Evolutionary conservation across 768 basidiomycete species (phyloP), one percentile per base, ranked within the genome.

Genomic region (Tylopilus intermedius): DNA sequence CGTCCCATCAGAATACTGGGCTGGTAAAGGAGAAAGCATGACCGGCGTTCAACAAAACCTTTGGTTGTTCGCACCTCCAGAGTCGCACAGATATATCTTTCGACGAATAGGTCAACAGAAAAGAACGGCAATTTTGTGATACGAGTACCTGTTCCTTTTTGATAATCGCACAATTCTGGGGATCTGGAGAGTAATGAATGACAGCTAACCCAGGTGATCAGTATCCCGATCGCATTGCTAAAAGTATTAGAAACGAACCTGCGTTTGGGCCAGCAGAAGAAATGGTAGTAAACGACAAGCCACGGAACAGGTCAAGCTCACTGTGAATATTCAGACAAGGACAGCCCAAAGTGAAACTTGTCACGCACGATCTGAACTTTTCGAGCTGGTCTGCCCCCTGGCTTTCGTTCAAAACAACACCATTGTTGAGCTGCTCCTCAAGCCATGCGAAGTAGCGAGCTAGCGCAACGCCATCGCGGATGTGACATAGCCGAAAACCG

Each of bases 401-500:
- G 57, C 83, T 84, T 67, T 99, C 95, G 39, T 78, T 84, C 53
- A 94, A 54, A 53, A 74, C 76, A 15, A 72, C 74, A 0, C 83
- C 89, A 7, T 76, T 71, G 3, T 77, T 67, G 15, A 98, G 73
- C 58, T 86, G 79, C 56, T 93, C 88, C 68, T 98, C 93, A 1
- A 99, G 76, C 96, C 95, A 99, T 0, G 92, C 78, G 60, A 97
- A 97, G 71, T 98, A 99, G 13, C 86, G 79, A 8, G 80, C 83
- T 44, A 98, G 75, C 0, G 94, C 94, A 1, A 79, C 83, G 0
- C 95, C 94, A 67, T 98, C 95, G 9, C 94, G 80, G 30, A 95
- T 82, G 64, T 99, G 92, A 48, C 79, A 80, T 62, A 87, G 82
- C 14, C 94, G 79, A 77, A 97, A 97, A 0, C 95, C 95, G 64